Evolutionary conservation across 305 asterid genomes (phyloP).

Genomic region (Salvia sclarea): DNA sequence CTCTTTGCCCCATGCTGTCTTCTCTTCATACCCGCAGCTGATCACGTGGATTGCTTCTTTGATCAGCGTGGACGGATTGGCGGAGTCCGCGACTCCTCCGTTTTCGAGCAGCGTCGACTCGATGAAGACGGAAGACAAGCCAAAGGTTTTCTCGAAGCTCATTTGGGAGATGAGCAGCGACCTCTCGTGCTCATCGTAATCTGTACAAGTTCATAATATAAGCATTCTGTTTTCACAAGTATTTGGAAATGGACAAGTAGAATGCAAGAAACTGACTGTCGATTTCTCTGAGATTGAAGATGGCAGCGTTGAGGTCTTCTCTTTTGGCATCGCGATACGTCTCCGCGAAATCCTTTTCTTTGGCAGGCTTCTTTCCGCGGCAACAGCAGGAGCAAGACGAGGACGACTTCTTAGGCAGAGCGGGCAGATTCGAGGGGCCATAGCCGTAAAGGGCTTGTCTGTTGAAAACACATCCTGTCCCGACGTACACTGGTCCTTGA

Average conservation of each 20-base stretch:
- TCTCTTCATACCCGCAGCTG: constrained; percentile 95
- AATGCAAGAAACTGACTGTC: constrained; percentile 64
- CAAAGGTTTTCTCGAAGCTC: constrained; percentile 97
- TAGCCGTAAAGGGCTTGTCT: constrained; percentile 98
- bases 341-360: constrained; percentile 80
- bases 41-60: constrained; percentile 97
- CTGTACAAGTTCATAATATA: constrained; percentile 35
- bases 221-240: background rate
- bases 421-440: constrained; percentile 71
- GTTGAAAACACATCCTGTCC: constrained; percentile 89
- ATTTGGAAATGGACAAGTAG: background rate
- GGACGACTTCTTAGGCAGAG: constrained; percentile 54
- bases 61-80: constrained; percentile 76
- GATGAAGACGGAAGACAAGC: constrained; percentile 78
- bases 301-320: constrained; percentile 93
- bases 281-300: constrained; percentile 88
- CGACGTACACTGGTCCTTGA: constrained; percentile 98
- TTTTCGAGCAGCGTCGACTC: constrained; percentile 94
- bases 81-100: constrained; percentile 81
- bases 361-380: constrained; percentile 65
- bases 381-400: constrained; percentile 76
- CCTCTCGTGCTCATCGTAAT: constrained; percentile 85
- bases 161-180: constrained; percentile 87
- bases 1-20: constrained; percentile 99
- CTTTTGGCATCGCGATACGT: constrained; percentile 86